Evolutionary conservation across 305 asterid genomes (phyloP).

Genomic region (Solanum chacoense): DNA sequence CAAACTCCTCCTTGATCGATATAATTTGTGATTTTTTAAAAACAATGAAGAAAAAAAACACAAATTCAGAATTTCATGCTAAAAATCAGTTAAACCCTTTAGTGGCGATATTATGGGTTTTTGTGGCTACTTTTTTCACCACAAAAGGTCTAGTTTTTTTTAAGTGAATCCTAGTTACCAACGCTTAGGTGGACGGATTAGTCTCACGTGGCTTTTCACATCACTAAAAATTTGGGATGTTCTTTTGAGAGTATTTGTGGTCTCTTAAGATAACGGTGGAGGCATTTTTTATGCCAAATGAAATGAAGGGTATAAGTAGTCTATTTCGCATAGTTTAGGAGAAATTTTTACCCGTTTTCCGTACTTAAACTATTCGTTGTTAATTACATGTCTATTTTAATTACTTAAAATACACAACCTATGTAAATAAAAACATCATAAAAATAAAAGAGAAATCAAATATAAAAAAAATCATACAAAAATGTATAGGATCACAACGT

Average conservation of each 20-base stretch:
- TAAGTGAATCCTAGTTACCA: not conserved
- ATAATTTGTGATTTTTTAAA: not conserved
- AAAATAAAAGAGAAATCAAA: not conserved
- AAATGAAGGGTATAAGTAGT: too few species aligned
- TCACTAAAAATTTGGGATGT: not conserved
- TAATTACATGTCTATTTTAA: not conserved
- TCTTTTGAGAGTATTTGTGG: not conserved
- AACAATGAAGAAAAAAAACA: not conserved
- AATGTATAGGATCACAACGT: not conserved
- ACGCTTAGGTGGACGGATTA: not conserved
- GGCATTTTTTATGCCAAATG: too few species aligned
- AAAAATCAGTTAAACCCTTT: not conserved
- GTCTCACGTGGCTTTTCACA: not conserved
- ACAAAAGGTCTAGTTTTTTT: not conserved
- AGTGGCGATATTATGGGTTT: not conserved
- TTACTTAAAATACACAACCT: not conserved
- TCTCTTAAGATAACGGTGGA: not conserved
- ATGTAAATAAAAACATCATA: too few species aligned
- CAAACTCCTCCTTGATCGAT: not conserved
- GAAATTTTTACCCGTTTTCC: not conserved
- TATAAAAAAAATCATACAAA: not conserved
- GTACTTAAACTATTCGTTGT: not conserved
- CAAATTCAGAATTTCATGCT: not conserved
- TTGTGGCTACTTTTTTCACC: not conserved
- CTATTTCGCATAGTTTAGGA: not conserved